Base-by-base conservation (phyloP, 352 stramenopile species). In the Phytophthora nicotianae region DNA sequence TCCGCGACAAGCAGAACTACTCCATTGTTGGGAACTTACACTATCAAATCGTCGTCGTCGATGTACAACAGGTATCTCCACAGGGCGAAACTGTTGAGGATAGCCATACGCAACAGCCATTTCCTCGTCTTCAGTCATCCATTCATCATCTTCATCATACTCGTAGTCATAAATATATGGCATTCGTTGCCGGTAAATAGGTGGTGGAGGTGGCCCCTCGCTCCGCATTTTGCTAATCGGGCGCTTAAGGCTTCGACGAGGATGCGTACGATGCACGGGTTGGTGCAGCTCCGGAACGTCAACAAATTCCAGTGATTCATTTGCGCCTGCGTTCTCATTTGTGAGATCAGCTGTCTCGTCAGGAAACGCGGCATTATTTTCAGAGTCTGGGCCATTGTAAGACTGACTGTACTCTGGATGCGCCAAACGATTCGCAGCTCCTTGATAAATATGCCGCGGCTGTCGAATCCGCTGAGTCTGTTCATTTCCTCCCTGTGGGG, bases 161-260 rank as follows among this genome's bases (percentile, higher is more conserved):
- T 47, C 37, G 54, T 72, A 74, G 17, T 76, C 69, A 77, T 69
- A 72, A 65, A 72, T 72, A 69, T 65, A 69, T 10, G 70, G 70
- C 47, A 58, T 50, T 52, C 61, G 57, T 40, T 65, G 61, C 47
- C 65, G 57, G 41, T 72, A 77, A 69, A 75, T 66, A 55, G 50
- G 23, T 43, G 69, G 56, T 19, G 60, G 65, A 10, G 35, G 19
- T 24, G 54, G 43, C 11, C 42, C 42, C 40, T 74, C 56, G 7
- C 23, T 52, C 65, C 52, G 58, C 48, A 66, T 47, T 5, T 48
- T 71, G 17, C 52, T 59, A 29, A 72, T 49, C 7, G 65, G 65
- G 8, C 70, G 70, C 29, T 77, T 74, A 0, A 62, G 35, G 27
- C 45, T 63, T 56, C 56, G 55, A n/a, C 61, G 49, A 49, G 55